A percentile compares a stretch with the other conserved stretches of the same genome.
Conservation (phyloP, 1,284 basidiomycete species). For the Melampsora larici-populina region DNA sequence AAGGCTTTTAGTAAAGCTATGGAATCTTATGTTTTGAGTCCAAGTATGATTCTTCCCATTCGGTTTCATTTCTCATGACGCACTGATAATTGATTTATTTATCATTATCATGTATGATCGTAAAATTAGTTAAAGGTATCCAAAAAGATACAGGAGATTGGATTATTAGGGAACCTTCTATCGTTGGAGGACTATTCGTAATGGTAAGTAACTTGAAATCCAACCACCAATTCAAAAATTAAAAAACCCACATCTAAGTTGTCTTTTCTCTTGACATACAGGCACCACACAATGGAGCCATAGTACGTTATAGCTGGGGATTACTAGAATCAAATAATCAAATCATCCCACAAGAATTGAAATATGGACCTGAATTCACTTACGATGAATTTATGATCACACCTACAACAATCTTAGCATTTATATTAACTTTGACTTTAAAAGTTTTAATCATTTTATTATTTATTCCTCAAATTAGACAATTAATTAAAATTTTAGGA, state of each 20-base stretch:
- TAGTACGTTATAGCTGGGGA: constrained; percentile 50
- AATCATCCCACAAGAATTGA: background rate
- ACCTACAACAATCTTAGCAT: constrained; percentile 2
- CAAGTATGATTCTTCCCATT: constrained; percentile 8
- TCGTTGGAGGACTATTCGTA: constrained; percentile 27
- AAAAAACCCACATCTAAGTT: no score
- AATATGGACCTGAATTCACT: constrained; percentile 32
- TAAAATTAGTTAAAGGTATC: constrained; percentile 22
- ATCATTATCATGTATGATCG: no score
- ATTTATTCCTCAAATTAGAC: constrained; percentile 47
- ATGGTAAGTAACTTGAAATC: constrained; percentile 3
- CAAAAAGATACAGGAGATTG: constrained; percentile 15
- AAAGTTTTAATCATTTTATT: constrained; percentile 43
- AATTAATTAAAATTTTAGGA: constrained; percentile 46
- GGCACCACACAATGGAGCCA: constrained; percentile 45
- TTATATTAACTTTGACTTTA: constrained; percentile 28
- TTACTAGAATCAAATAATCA: constrained; percentile 45
- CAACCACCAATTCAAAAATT: background rate
- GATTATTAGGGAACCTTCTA: constrained; percentile 17
- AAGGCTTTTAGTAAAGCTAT: constrained; percentile 20
- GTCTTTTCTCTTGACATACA: constrained; percentile 14
- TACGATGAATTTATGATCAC: constrained; percentile 41
- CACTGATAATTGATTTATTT: no score
- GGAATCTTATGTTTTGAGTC: constrained; percentile 29
- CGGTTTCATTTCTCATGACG: no score